phyloP scores from a whole-genome alignment of 306 rosid genomes.

The Medicago lupulina region DNA sequence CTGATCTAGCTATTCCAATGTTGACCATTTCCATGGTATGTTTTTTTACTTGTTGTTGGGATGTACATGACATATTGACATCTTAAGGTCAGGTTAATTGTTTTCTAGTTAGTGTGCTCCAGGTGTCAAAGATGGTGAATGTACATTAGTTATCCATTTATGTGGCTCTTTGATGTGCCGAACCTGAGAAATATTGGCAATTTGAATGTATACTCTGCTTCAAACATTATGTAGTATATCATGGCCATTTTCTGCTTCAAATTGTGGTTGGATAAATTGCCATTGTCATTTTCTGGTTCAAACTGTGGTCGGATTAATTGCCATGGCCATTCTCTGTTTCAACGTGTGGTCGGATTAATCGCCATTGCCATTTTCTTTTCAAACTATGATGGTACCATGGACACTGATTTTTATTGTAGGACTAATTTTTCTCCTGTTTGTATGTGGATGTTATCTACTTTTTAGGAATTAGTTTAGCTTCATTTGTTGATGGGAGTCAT shows the following conservation, averaged over 20 bases:
- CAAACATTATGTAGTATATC: too few relatives aligned
- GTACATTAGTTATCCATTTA: slow-evolving; percentile 62
- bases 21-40: not conserved
- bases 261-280: slow-evolving; percentile 55
- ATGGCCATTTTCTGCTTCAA: slow-evolving; percentile 60
- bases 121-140: slow-evolving; percentile 84
- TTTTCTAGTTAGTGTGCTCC: slow-evolving; percentile 16
- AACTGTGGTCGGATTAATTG: slow-evolving; percentile 43
- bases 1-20: not conserved
- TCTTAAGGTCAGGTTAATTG: not conserved
- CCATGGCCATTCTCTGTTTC: slow-evolving; percentile 47
- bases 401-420: slow-evolving; percentile 44
- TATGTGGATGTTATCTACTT: too few relatives aligned
- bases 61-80: not conserved
- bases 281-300: slow-evolving; percentile 47
- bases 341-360: slow-evolving; percentile 43
- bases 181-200: slow-evolving; percentile 69
- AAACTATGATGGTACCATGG: slow-evolving; percentile 66
- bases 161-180: slow-evolving; percentile 84
- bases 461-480: too few relatives aligned
- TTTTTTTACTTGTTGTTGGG: not conserved
- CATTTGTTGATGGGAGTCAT: too few relatives aligned
- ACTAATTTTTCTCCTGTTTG: too few relatives aligned
- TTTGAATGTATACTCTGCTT: slow-evolving; percentile 34
- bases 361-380: slow-evolving; percentile 47